Evolutionary conservation across 345 rosid species (phyloP).

Genomic region (Microcos paniculata): DNA sequence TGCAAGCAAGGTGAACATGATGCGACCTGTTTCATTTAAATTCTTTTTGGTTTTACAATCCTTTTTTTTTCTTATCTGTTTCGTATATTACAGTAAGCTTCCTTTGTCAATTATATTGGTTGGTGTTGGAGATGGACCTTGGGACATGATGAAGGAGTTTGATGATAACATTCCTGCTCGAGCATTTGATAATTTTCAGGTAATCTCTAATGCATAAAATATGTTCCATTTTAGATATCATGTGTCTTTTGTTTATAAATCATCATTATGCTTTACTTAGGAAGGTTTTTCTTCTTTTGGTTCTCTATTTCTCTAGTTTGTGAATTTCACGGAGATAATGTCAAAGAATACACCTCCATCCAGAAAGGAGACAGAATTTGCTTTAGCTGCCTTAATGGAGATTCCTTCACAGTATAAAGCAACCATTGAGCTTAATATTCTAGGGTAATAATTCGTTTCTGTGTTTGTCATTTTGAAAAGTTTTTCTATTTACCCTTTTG

Average conservation of each 20-base stretch:
- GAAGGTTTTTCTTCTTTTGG: background rate
- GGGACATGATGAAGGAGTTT: conserved; percentile 98
- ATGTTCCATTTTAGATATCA: background rate
- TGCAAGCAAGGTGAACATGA: conserved; percentile 69
- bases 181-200: conserved; percentile 98
- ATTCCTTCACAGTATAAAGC: conserved; percentile 95
- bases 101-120: conserved; percentile 86
- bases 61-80: conserved; percentile 18
- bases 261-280: background rate
- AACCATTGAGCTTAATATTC: conserved; percentile 69
- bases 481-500: background rate
- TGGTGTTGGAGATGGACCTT: conserved; percentile 99
- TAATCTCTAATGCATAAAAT: conserved; percentile 17
- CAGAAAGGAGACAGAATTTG: conserved; percentile 86
- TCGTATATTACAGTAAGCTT: conserved; percentile 50
- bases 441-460: conserved; percentile 55
- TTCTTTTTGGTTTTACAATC: background rate
- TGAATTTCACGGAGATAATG: conserved; percentile 93
- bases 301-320: conserved; percentile 57
- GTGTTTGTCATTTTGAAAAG: background rate
- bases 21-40: background rate
- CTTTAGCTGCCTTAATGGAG: conserved; percentile 94
- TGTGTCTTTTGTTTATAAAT: background rate
- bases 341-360: conserved; percentile 53
- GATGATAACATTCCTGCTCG: conserved; percentile 96